phyloP scores from a whole-genome alignment of 75 land plant species.

The Ceratopteris richardii region DNA sequence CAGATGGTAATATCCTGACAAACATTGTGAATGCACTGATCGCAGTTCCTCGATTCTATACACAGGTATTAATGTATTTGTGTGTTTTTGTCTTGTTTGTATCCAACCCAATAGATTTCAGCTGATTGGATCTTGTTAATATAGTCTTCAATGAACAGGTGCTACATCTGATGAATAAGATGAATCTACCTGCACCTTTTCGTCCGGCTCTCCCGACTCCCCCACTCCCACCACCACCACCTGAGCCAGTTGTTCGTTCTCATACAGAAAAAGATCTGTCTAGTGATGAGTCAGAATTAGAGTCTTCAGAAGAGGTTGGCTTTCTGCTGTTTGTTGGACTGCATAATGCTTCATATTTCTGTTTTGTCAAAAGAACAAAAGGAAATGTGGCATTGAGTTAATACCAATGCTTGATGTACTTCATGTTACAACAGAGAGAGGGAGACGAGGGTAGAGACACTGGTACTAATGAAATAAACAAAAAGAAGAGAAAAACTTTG shows the following conservation, averaged over 20 bases:
- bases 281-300: slow-evolving; percentile 89
- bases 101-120: not conserved
- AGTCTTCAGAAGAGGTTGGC: slow-evolving; percentile 77
- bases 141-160: slow-evolving; percentile 42
- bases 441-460: not conserved
- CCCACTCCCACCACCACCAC: slow-evolving; percentile 71
- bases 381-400: too few relatives aligned
- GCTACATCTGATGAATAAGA: slow-evolving; percentile 96
- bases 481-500: slow-evolving; percentile 13
- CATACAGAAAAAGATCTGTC: slow-evolving; percentile 35
- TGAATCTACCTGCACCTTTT: slow-evolving; percentile 98
- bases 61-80: slow-evolving; percentile 45
- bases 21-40: slow-evolving; percentile 93
- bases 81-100: not conserved
- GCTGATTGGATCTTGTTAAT: slow-evolving; percentile 6
- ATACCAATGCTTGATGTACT: too few relatives aligned
- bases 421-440: not conserved
- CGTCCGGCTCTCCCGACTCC: slow-evolving; percentile 89
- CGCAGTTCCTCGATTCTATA: slow-evolving; percentile 96
- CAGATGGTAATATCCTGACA: slow-evolving; percentile 94
- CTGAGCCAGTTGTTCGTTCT: slow-evolving; percentile 27
- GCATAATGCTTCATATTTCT: too few relatives aligned
- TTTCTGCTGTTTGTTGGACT: not conserved
- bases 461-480: not conserved
- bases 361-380: too few relatives aligned